phyloP scores from a whole-genome alignment of 805 yeast species.

The Kodamaea kakaduensis region DNA sequence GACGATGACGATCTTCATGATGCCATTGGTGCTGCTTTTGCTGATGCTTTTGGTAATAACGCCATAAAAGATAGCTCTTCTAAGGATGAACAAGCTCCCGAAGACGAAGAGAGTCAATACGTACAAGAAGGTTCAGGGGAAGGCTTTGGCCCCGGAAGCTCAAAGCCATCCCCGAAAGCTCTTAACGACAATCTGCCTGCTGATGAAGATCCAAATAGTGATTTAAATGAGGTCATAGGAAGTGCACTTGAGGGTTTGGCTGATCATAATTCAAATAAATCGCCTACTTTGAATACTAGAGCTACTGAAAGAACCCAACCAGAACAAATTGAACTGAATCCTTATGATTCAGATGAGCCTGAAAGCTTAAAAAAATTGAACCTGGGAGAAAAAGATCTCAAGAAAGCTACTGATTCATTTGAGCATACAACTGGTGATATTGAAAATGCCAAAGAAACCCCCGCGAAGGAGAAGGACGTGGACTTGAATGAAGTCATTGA shows the following conservation, averaged over 20 bases:
- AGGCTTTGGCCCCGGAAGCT: too few species aligned
- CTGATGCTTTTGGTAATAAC: slow-evolving; percentile 5
- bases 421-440: slow-evolving; percentile 31
- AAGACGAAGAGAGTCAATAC: not conserved
- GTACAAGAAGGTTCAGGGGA: not conserved
- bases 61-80: too few species aligned
- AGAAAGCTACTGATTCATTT: slow-evolving; percentile 6
- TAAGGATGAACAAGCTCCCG: not conserved
- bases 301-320: too few species aligned
- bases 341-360: not conserved
- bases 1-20: slow-evolving; percentile 14
- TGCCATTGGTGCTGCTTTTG: slow-evolving; percentile 11
- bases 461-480: slow-evolving; percentile 6
- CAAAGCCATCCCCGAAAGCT: too few species aligned
- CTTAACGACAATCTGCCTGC: too few species aligned
- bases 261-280: too few species aligned
- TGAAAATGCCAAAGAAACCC: slow-evolving; percentile 14
- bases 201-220: slow-evolving; percentile 4
- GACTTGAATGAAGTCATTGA: slow-evolving; percentile 11
- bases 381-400: not conserved
- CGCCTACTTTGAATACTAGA: too few species aligned
- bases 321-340: not conserved
- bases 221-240: slow-evolving; percentile 19
- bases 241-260: slow-evolving; percentile 19
- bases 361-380: not conserved